Percentiles rank a stretch among this genome's conserved stretches.
These are phyloP conservation scores for Tetradesmus obliquus DNA, from an alignment of 139 green algal species.

Conservation along the genomic window DNA sequence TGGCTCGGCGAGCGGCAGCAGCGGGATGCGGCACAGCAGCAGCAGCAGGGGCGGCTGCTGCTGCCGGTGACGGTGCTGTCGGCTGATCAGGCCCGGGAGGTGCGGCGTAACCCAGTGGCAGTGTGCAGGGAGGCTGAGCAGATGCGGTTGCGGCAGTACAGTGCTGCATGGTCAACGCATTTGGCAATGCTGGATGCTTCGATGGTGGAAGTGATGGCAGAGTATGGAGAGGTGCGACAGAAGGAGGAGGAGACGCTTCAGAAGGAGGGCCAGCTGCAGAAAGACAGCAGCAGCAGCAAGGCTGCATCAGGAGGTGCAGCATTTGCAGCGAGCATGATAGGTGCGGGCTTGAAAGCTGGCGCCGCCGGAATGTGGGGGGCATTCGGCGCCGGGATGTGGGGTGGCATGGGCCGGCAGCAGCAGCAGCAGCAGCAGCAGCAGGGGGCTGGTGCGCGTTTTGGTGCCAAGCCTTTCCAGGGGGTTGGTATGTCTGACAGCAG, in stretches of 20 bases:
- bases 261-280: not conserved
- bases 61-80: not conserved
- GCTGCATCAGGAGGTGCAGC: not conserved
- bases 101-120: not conserved
- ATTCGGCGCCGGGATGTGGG: not conserved
- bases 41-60: not conserved
- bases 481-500: not conserved
- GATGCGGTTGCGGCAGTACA: not conserved
- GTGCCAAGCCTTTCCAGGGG: not conserved
- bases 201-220: not conserved
- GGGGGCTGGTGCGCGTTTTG: not conserved
- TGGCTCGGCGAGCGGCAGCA: not conserved
- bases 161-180: not conserved
- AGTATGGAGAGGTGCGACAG: not conserved
- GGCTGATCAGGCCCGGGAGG: not conserved
- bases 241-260: not conserved
- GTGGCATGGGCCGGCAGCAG: not conserved
- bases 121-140: not conserved
- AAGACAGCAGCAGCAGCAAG: not conserved
- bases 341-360: not conserved
- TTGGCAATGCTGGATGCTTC: not conserved
- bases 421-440: not conserved
- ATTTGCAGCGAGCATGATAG: not conserved
- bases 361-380: not conserved
- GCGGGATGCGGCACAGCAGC: not conserved